A percentile compares a stretch with the other conserved stretches of the same genome.
phyloP scores from a whole-genome alignment of 805 yeast genomes.

The Helenozyma baotianmanensis region DNA sequence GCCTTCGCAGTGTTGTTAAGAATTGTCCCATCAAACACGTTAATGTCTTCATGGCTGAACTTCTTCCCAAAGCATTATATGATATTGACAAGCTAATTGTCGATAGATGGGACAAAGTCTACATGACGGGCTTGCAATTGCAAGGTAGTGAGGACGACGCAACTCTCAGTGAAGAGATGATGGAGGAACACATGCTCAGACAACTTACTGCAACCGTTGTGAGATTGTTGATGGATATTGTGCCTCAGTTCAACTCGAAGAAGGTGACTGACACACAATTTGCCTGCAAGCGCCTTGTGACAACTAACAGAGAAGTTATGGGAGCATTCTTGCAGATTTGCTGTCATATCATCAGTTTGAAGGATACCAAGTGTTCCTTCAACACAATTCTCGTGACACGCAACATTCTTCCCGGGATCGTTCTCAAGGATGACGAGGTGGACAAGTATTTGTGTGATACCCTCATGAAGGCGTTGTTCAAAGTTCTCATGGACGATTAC shows the following conservation, averaged over 20 bases:
- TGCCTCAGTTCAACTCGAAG: conserved; percentile 67
- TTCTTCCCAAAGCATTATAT: conserved; percentile 70
- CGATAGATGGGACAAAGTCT: conserved; percentile 71
- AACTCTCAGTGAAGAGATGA: conserved; percentile 92
- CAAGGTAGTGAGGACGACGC: conserved; percentile 68
- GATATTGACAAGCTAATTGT: conserved; percentile 73
- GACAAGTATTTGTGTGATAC: conserved; percentile 64
- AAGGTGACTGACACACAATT: conserved; percentile 55
- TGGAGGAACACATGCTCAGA: conserved; percentile 91
- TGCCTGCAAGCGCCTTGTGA: conserved; percentile 61
- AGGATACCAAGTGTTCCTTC: conserved; percentile 89
- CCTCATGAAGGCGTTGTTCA: conserved; percentile 64
- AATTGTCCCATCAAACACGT: conserved; percentile 78
- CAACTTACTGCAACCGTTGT: conserved; percentile 92
- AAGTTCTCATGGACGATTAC: conserved; percentile 66
- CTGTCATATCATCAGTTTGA: conserved; percentile 72
- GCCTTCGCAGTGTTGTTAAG: conserved; percentile 78
- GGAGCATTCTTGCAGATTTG: conserved; percentile 75
- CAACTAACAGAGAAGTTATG: conserved; percentile 58
- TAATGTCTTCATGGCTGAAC: conserved; percentile 64
- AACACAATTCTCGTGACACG: conserved; percentile 81
- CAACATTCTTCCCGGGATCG: conserved; percentile 63
- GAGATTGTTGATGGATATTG: conserved; percentile 78
- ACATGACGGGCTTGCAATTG: conserved; percentile 50
- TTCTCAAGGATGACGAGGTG: conserved; percentile 68